Base-by-base conservation (phyloP, 139 green algal species). In the Tetradesmus obliquus region DNA sequence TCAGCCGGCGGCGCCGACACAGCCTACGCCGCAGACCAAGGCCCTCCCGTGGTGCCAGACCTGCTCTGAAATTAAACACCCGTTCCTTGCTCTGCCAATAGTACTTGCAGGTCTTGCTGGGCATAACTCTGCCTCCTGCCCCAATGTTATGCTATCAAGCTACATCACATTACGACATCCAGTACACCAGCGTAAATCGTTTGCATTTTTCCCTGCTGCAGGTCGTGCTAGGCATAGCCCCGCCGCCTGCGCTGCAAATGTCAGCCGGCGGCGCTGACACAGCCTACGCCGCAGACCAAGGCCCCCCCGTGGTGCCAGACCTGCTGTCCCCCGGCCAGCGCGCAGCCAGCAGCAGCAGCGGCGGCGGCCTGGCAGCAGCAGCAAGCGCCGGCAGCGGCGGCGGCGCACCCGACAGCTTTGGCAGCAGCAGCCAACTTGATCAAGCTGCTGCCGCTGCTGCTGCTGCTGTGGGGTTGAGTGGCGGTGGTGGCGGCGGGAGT, bases 181-280 rank as follows among this genome's bases (percentile, higher is more conserved):
- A n/a, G n/a, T n/a, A n/a, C n/a, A n/a, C n/a, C n/a, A n/a, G n/a
- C n/a, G n/a, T n/a, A n/a, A n/a, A n/a, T n/a, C n/a, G 69, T 79
- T 5, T 22, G 69, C 69, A 8, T 79, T 5, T 8, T 62, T 7
- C 57, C 12, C 4, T 32, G 8, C 17, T 66, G 81, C 86, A 90
- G 86, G 86, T 84, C 3, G 86, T 90, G 9, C 86, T 90, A 1
- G 86, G 86, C 45, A 84, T 90, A 2, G 85, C 85, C 0, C 19
- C 85, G 24, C 85, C 84, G 45, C 15, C 66, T 20, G 62, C 62
- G 10, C 85, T 89, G 20, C 13, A 24, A 55, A 13, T 85, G 20
- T 72, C 83, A 5, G 22, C 22, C 19, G 84, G 58, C 3, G 45
- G 45, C n/a, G 85, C 85, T 53, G 86, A 90, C 71, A 90, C 86